phyloP scores from a whole-genome alignment of 352 stramenopile genomes.

The Phytophthora kernoviae region DNA sequence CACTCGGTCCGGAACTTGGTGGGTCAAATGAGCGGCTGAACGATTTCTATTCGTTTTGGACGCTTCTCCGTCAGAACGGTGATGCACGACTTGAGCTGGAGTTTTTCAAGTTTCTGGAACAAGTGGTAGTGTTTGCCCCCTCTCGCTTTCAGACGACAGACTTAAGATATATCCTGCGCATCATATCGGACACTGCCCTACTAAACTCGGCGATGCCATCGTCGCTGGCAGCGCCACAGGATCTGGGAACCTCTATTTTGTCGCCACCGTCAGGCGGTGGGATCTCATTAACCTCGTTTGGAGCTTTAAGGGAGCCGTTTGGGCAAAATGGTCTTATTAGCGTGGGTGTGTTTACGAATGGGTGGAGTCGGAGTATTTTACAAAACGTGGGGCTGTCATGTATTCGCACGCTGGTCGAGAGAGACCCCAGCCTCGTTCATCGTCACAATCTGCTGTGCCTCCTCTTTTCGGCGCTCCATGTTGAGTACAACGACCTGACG shows the following conservation, averaged over 20 bases:
- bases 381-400: slow-evolving; percentile 78
- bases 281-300: slow-evolving; percentile 27
- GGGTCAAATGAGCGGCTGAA: slow-evolving; percentile 50
- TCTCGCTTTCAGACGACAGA: slow-evolving; percentile 58
- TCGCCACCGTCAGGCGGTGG: slow-evolving; percentile 22
- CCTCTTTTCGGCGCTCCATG: slow-evolving; percentile 80
- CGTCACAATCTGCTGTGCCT: slow-evolving; percentile 66
- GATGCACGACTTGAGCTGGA: slow-evolving; percentile 79
- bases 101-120: slow-evolving; percentile 82
- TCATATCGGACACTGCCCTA: slow-evolving; percentile 56
- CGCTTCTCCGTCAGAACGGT: slow-evolving; percentile 66
- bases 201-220: slow-evolving; percentile 21
- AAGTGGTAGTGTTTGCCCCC: slow-evolving; percentile 83
- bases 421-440: slow-evolving; percentile 69
- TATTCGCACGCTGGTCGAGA: slow-evolving; percentile 78
- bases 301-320: slow-evolving; percentile 22
- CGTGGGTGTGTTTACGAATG: slow-evolving; percentile 51
- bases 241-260: slow-evolving; percentile 16
- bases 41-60: slow-evolving; percentile 77
- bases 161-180: slow-evolving; percentile 63
- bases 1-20: slow-evolving; percentile 59
- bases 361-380: slow-evolving; percentile 61
- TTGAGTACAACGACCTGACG: slow-evolving; percentile 59
- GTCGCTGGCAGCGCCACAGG: slow-evolving; percentile 14
- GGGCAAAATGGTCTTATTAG: slow-evolving; percentile 46